Evolutionary conservation across 2,329 filamentous ascomycete genomes (phyloP), one percentile per base, ranked within the genome.

Genomic region (Hypoxylon sp.): DNA sequence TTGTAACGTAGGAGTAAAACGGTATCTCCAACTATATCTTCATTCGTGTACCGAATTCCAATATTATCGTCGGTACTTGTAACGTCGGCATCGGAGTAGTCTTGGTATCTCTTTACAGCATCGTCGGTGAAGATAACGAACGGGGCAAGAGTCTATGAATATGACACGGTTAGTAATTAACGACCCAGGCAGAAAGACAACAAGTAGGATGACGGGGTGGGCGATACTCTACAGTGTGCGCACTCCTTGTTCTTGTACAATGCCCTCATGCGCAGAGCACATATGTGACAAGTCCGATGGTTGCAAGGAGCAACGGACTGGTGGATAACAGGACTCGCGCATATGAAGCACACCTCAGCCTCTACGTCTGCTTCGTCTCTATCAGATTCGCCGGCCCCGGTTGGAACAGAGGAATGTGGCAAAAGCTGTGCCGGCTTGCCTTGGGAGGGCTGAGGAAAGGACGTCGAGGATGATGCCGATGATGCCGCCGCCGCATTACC

Each of bases 241-340:
- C 96, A 99, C 71, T 94, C 92, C 80, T 97, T 97, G 67, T 91
- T 97, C 84, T 98, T 98, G 82, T 98, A 99, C 48, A 99, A 84
- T 0, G 95, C 96, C 74, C 96, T 89, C 88, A 98, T 89, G 66
- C 96, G 89, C 74, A 99, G 83, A 9, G 94, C 91, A 80, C 96
- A 99, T 72, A 98, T 97, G 82, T 99, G 96, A 79, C 96, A 99
- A 53, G 95, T 98, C 63, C 93, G 88, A 82, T 99, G 96, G 80
- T 98, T 98, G 82, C 96, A 99, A 19, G 96, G 95, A 33, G 94
- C 90, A 71, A 99, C 90, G 9, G 94, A 92, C 74, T 93, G 90
- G 83, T 98, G 94, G 53, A 92, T 89, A 52, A 99, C 91, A 1
- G 91, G 89, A 72, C 94, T 97, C 63, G 96, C 95, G 81, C 96